Base-by-base conservation (phyloP, 2,329 filamentous ascomycete species). In the Colletotrichum sp. region DNA sequence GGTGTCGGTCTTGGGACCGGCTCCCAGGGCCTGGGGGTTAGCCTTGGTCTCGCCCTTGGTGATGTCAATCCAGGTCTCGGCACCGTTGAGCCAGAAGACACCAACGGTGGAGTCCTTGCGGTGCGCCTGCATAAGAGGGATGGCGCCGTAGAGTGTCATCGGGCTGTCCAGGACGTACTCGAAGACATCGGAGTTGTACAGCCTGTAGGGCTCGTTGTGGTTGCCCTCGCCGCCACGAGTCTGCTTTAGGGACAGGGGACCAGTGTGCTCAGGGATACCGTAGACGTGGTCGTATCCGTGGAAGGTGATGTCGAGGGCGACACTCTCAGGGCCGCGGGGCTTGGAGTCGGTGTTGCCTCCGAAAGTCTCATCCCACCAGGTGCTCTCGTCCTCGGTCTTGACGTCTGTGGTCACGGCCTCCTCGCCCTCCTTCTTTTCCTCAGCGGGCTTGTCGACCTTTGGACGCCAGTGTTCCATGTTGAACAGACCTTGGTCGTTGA, bases 351-450 rank as follows among this genome's bases (percentile, higher is more conserved):
- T 99, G 84, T 97, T 98, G 77, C 96, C 96, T 78, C 96, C 96
- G 84, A 99, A 99, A 1, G 91, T 92, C 87, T 99, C 97, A 8
- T 99, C 97, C 97, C 97, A 99, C 95, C 96, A 98, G 5, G 96
- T 98, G 85, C 93, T 94, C 83, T 98, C 95, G 79, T 97, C 95
- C 78, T 94, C 92, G 84, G 44, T 81, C 79, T 48, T 79, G 78
- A 68, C 62, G 67, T 84, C 83, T 15, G 86, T 83, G 30, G 87
- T 83, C 67, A 87, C 82, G 66, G 88, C 86, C 78, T 85, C 84
- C 78, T 88, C 87, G 72, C 87, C 89, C 72, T 92, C 91, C 77
- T 89, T 88, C 78, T 91, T 92, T 78, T 89, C 87, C 3, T 84
- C 82, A 75, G 81, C 82, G 10, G 85, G 83, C 79, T 89, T 87